Percentiles rank a stretch among this genome's conserved stretches.
Conservation (phyloP, 75 land plant species). For the Isoetes taiwanensis region DNA sequence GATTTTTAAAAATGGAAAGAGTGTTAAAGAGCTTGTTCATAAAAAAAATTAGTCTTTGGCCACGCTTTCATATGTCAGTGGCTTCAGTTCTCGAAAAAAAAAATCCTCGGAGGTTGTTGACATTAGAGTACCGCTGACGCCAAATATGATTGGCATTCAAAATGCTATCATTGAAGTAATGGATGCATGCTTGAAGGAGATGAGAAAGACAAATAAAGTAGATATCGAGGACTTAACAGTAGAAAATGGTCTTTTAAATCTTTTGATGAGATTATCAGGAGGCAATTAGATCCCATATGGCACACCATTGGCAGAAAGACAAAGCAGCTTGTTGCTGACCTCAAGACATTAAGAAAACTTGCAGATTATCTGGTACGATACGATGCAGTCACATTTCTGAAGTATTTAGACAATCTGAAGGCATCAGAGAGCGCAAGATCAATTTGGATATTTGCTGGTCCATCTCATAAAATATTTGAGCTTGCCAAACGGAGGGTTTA, state of each 20-base stretch:
- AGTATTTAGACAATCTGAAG: conserved; percentile 83
- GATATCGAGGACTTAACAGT: conserved; percentile 98
- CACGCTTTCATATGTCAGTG: conserved; percentile 53
- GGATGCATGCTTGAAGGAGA: conserved; percentile 97
- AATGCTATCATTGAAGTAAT: conserved; percentile 72
- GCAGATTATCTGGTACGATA: conserved; percentile 89
- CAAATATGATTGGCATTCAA: conserved; percentile 71
- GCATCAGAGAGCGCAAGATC: conserved; percentile 85
- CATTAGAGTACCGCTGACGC: conserved; percentile 59
- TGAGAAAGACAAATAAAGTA: conserved; percentile 88
- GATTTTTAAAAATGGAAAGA: conserved; percentile 81
- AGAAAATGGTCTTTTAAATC: conserved; percentile 99
- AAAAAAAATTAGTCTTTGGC: conserved; percentile 70
- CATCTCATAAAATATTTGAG: conserved; percentile 89
- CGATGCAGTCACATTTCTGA: conserved; percentile 91
- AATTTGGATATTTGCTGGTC: conserved; percentile 92
- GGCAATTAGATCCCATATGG: conserved; percentile 97
- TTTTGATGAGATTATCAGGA: conserved; percentile 86
- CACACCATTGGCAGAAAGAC: conserved; percentile 88
- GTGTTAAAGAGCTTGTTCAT: conserved; percentile 59
- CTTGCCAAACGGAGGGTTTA: conserved; percentile 86
- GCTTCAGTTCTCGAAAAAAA: conserved; percentile 60
- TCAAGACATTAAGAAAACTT: conserved; percentile 77
- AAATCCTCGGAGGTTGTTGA: conserved; percentile 80
- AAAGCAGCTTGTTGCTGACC: conserved; percentile 81